A percentile compares a stretch with the other conserved stretches of the same genome.
Conservation (phyloP, 108 stramenopile genomes). For the Cafeteria roenbergensis region DNA sequence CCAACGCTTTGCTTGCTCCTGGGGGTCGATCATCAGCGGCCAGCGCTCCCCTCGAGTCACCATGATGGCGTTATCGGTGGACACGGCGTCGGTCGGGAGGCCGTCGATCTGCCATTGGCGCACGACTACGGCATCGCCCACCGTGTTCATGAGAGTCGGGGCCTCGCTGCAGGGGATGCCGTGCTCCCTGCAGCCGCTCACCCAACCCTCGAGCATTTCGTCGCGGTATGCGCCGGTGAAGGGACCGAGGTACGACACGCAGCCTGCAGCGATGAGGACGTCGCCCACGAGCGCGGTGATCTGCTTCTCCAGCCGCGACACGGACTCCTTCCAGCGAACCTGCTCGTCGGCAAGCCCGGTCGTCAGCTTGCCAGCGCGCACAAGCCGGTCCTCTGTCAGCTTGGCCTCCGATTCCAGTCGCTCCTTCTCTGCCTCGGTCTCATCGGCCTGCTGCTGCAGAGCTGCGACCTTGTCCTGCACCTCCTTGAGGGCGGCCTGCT, state of each 20-base stretch:
- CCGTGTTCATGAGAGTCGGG: slow-evolving; percentile 31
- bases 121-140: slow-evolving; percentile 44
- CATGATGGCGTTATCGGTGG: slow-evolving; percentile 44
- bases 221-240: slow-evolving; percentile 49
- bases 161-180: slow-evolving; percentile 28
- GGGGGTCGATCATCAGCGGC: slow-evolving; percentile 59
- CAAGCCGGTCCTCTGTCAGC: slow-evolving; percentile 39
- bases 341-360: slow-evolving; percentile 41
- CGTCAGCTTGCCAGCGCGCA: slow-evolving; percentile 48
- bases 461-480: slow-evolving; percentile 41
- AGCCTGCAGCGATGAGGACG: slow-evolving; percentile 41
- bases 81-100: slow-evolving; percentile 46
- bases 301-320: slow-evolving; percentile 22
- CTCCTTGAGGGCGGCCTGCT: slow-evolving; percentile 36
- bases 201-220: slow-evolving; percentile 32
- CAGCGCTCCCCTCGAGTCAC: slow-evolving; percentile 43
- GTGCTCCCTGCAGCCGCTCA: slow-evolving; percentile 7
- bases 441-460: slow-evolving; percentile 39
- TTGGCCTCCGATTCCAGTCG: slow-evolving; percentile 34
- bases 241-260: slow-evolving; percentile 45
- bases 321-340: slow-evolving; percentile 42
- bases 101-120: slow-evolving; percentile 47
- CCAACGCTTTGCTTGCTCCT: slow-evolving; percentile 55
- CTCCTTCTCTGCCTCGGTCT: slow-evolving; percentile 38
- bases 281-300: slow-evolving; percentile 42